Evolutionary conservation across 2,329 filamentous ascomycete genomes (phyloP), one percentile per base, ranked within the genome.

Genomic region (Calonectria pteridis): DNA sequence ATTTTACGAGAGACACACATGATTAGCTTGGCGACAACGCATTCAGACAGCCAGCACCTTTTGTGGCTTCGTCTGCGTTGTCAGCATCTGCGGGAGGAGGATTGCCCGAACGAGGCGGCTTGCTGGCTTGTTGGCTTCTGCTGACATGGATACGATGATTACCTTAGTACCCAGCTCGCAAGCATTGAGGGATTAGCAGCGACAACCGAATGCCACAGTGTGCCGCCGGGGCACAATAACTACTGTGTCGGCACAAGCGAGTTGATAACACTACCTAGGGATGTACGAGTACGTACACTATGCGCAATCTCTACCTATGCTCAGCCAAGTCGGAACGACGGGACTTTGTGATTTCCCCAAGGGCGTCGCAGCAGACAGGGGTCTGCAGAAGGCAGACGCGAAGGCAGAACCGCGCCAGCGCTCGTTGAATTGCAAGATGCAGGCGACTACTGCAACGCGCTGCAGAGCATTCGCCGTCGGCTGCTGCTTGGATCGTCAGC

Each of bases 161-260:
- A 26, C 29, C 28, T 13, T 4, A 23, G 43, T 28, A 18, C 35
- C 55, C 18, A n/a, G 33, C 33, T 40, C 23, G 55, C 55, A 26
- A 62, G 35, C 33, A 65, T 23, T 20, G 59, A 50, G 50, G 28
- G 69, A 50, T 43, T 58, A 13, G 55, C 33, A 40, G 14, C 23
- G 18, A 20, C 26, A 62, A 62, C 26, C 16, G 28, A 66, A 51
- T 20, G 37, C 33, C 59, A 73, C 71, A 69, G 71, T 73, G 71
- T 73, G 66, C 18, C 20, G 20, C 11, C 10, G 20, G 1, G 9
- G 16, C 50, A 20, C 28, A 59, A 51, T 31, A n/a, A 29, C 58
- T 35, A 73, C 70, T 72, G 71, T 73, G 71, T 68, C 65, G 51
- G 71, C 37, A 73, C 64, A 69, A 69, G 59, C 46, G 64, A 62